These are phyloP conservation scores for Penicillium digitatum DNA, from an alignment of 2,329 filamentous ascomycete genomes.

Conservation along the genomic window DNA sequence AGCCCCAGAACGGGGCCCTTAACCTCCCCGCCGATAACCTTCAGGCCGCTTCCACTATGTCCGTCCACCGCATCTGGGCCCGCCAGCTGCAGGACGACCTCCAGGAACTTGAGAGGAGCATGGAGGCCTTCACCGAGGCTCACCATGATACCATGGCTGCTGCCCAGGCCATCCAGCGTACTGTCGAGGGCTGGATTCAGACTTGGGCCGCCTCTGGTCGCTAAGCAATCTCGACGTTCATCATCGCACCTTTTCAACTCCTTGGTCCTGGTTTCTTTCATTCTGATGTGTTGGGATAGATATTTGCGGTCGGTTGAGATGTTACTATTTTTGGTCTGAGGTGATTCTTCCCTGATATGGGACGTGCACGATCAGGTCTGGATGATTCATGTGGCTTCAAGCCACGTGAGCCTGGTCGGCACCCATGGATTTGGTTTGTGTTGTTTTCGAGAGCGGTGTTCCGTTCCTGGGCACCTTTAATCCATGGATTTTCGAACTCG, in stretches of 20 bases:
- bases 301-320: neutral
- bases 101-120: constrained; percentile 55
- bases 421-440: neutral
- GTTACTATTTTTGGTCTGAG: neutral
- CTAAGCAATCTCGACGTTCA: neutral
- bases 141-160: constrained; percentile 6
- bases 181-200: constrained; percentile 22
- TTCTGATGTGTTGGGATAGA: neutral
- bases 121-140: constrained; percentile 42
- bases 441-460: neutral
- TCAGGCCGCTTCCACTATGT: constrained; percentile 22
- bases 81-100: constrained; percentile 56
- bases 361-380: neutral
- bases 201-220: constrained; percentile 14
- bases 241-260: neutral
- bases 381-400: neutral
- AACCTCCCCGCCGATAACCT: constrained; percentile 12
- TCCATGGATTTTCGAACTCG: neutral
- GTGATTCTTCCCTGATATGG: neutral
- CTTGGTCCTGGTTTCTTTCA: neutral
- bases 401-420: neutral
- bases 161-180: constrained; percentile 13
- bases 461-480: neutral
- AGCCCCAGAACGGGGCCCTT: neutral
- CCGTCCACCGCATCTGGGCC: constrained; percentile 52